Evolutionary conservation across 768 basidiomycete genomes (phyloP).

Genomic region (Mycena albidolilacea): DNA sequence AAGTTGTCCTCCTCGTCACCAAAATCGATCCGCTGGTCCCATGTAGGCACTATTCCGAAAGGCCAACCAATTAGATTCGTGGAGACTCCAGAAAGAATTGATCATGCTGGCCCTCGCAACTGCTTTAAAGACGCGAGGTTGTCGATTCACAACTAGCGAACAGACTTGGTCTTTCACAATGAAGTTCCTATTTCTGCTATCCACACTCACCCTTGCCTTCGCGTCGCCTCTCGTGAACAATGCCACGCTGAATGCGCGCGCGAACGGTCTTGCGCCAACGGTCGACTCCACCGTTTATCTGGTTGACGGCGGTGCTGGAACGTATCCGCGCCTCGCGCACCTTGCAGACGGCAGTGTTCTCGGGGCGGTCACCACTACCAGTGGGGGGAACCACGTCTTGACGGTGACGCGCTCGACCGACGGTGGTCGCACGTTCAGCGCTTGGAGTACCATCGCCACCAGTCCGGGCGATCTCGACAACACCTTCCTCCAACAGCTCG

Average conservation of each 20-base stretch:
- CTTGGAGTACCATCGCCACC: conserved; percentile 27
- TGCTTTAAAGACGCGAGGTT: background rate
- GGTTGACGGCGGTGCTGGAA: conserved; percentile 18
- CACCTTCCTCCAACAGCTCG: conserved; percentile 23
- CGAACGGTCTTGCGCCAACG: conserved; percentile 31
- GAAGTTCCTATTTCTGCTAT: conserved; percentile 23
- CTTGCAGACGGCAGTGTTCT: conserved; percentile 38
- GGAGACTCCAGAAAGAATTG: background rate
- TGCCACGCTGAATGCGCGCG: conserved; percentile 11
- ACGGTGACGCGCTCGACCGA: conserved; percentile 38
- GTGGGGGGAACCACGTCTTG: conserved; percentile 20
- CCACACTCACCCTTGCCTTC: conserved; percentile 1
- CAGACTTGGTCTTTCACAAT: background rate
- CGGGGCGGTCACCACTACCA: conserved; percentile 20
- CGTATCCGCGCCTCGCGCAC: conserved; percentile 38
- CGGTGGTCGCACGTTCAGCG: conserved; percentile 24
- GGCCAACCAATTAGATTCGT: background rate
- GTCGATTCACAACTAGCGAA: background rate
- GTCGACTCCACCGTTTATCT: conserved; percentile 21
- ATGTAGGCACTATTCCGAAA: background rate
- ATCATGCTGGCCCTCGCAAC: background rate
- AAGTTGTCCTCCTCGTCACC: too few relatives aligned
- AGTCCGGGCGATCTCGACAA: conserved; percentile 40
- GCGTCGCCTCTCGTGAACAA: background rate
- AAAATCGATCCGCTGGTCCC: too few relatives aligned